Base-by-base conservation (phyloP, 2,329 filamentous ascomycete species). In the Botrytis deweyae region DNA sequence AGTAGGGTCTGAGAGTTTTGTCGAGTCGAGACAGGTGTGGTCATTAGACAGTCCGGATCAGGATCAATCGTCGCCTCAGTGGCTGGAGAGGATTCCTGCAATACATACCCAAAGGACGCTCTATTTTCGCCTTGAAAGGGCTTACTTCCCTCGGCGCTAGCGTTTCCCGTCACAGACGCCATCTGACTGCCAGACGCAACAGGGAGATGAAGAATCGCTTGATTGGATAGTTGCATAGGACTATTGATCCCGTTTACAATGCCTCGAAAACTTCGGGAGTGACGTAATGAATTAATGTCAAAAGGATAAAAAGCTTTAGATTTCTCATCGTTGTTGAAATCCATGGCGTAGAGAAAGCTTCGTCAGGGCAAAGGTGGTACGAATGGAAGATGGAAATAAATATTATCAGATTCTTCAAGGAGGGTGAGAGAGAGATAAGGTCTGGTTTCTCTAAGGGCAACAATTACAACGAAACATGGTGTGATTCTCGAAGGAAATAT, bases 161-260 rank as follows among this genome's bases (percentile, higher is more conserved):
- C n/a, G 6, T 25, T 33, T 44, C 40, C 46, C 10, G n/a, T 29
- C 18, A 29, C 49, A 12, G 49, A 33, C 12, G 10, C n/a, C 25
- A 33, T 68, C 25, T 40, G 22, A 14, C 36, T 42, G 38, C 20
- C 6, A 40, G 36, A 29, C 25, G 36, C 18, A 68, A 49, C 44
- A 63, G 8, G 55, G 38, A 29, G 49, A 73, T 20, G 61, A 61
- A 52, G 38, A 52, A 42, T 58, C n/a, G 36, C 38, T 69, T 58
- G 66, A 33, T n/a, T 29, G 42, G 66, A 58, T 42, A 44, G 10
- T n/a, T 44, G 66, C 38, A 69, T n/a, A 58, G 66, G 49, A 58
- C 42, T 58, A 42, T 69, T 58, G 49, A 74, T 74, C n/a, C 74
- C 64, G n/a, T 72, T 69, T 44, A 67, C 64, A 63, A 73, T 46